Evolutionary conservation across 2,329 filamentous ascomycete species (phyloP), one percentile per base, ranked within the genome.

Genomic region (Trichoderma harzianum): DNA sequence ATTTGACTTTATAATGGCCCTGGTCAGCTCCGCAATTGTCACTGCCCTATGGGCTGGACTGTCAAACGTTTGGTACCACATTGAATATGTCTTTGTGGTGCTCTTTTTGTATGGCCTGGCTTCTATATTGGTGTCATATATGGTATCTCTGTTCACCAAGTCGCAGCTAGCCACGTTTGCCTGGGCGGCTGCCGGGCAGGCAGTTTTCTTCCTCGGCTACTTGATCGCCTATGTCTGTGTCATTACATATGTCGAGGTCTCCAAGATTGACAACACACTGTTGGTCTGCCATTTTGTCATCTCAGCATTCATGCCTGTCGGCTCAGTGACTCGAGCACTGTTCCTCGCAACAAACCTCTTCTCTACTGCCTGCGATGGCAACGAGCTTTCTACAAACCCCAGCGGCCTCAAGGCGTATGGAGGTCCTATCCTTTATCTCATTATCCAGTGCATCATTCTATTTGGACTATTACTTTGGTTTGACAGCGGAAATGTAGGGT

Each of bases 151-250:
- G 0, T 92, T 94, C 76, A 89, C 91, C 39, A 89, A 87, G 64
- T 94, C 92, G 36, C 94, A 97, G 80, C 86, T 97, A 7, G 91
- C 92, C 5, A 90, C 94, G 0, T 98, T 96, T 79, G 95, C 94
- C 0, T 92, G 95, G 78, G 90, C 93, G 2, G 92, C 93, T 1
- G 92, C 91, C 21, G 87, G 89, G 18, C 93, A 97, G 80, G 92
- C 91, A 8, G 83, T 92, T 12, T 82, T 91, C 75, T 93, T 94
- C 77, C 82, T 94, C 24, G 79, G 91, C 16, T 94, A 94, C 78
- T 84, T 94, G 73, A 89, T 94, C 75, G 88, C 88, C 2, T 94
- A 93, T 78, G 84, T 94, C 79, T 87, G 84, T 65, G 90, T 93
- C 32, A 84, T 95, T 73, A 95, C 92, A 0, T 97, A 93, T 77